Evolutionary conservation across 2,329 filamentous ascomycete species (phyloP).

Genomic region (Harringtonia aguacate): DNA sequence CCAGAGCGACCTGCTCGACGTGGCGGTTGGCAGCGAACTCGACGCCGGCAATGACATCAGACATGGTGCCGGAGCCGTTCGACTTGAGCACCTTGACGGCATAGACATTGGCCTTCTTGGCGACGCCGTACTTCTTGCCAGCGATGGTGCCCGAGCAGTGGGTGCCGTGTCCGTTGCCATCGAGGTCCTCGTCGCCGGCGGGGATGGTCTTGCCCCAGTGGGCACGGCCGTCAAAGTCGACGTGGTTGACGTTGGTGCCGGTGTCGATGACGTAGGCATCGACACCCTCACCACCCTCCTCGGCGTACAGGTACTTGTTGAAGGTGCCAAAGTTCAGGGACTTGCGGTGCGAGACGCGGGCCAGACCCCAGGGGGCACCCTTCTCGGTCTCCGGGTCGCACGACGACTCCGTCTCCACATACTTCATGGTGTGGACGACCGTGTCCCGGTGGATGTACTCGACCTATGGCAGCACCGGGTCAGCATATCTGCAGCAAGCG

Average conservation of each 20-base stretch:
- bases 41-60: slow-evolving; percentile 95
- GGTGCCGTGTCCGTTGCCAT: slow-evolving; percentile 97
- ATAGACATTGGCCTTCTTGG: slow-evolving; percentile 95
- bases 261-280: slow-evolving; percentile 99
- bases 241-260: slow-evolving; percentile 85
- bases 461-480: slow-evolving; percentile 48
- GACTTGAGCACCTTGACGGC: slow-evolving; percentile 97
- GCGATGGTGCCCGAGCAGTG: slow-evolving; percentile 98
- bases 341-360: slow-evolving; percentile 92
- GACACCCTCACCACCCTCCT: slow-evolving; percentile 88
- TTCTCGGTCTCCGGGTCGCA: slow-evolving; percentile 63
- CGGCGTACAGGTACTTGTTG: slow-evolving; percentile 95
- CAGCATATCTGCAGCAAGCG: background rate
- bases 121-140: slow-evolving; percentile 98
- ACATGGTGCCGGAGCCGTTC: slow-evolving; percentile 97
- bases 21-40: slow-evolving; percentile 85
- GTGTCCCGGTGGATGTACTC: slow-evolving; percentile 95
- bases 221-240: slow-evolving; percentile 94
- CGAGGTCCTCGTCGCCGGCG: slow-evolving; percentile 67
- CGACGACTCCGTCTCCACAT: slow-evolving; percentile 26
- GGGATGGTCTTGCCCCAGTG: slow-evolving; percentile 97
- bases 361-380: slow-evolving; percentile 96
- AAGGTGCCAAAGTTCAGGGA: slow-evolving; percentile 80
- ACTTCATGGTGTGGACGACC: slow-evolving; percentile 70
- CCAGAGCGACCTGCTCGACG: slow-evolving; percentile 59